Percentiles rank a stretch among this genome's conserved stretches.
Evolutionary conservation across 108 stramenopile species (phyloP).

Genomic region (Pseudonitzschia multiseries): DNA sequence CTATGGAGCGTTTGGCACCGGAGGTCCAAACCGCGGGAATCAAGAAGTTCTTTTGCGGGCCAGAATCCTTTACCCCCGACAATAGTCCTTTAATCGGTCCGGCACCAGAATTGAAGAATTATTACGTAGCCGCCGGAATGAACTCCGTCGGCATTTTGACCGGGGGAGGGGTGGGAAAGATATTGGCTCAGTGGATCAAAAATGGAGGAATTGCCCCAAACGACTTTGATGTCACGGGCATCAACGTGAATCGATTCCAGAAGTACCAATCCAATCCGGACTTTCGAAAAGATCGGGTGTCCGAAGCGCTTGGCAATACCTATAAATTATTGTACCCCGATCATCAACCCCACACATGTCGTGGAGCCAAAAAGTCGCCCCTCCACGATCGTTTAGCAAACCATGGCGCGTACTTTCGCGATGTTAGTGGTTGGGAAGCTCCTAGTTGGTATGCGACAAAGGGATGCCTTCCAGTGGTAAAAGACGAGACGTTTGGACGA

Average conservation of each 20-base stretch:
- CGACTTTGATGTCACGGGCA: slow-evolving; percentile 58
- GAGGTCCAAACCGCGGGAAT: slow-evolving; percentile 48
- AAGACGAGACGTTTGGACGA: slow-evolving; percentile 48
- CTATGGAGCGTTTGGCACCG: slow-evolving; percentile 59
- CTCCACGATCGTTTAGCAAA: slow-evolving; percentile 49
- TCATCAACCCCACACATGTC: slow-evolving; percentile 46
- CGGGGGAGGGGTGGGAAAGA: slow-evolving; percentile 63
- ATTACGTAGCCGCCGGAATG: slow-evolving; percentile 74
- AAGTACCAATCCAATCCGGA: slow-evolving; percentile 48
- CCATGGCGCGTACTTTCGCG: not conserved
- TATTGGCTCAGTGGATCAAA: slow-evolving; percentile 57
- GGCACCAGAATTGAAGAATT: slow-evolving; percentile 53
- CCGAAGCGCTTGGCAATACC: slow-evolving; percentile 63
- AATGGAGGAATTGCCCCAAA: slow-evolving; percentile 41
- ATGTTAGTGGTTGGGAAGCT: too few relatives aligned
- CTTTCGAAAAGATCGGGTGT: slow-evolving; percentile 53
- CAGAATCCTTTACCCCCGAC: slow-evolving; percentile 74
- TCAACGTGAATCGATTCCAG: slow-evolving; percentile 64
- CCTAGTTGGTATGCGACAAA: too few relatives aligned
- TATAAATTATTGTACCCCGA: slow-evolving; percentile 71
- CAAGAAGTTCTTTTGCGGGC: slow-evolving; percentile 83
- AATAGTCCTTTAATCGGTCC: slow-evolving; percentile 58
- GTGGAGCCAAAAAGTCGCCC: slow-evolving; percentile 49
- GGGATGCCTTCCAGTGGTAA: not conserved
- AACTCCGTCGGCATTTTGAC: slow-evolving; percentile 80